These are phyloP conservation scores for Neospora caninum DNA, from an alignment of 169 alveolate genomes.

Conservation along the genomic window DNA sequence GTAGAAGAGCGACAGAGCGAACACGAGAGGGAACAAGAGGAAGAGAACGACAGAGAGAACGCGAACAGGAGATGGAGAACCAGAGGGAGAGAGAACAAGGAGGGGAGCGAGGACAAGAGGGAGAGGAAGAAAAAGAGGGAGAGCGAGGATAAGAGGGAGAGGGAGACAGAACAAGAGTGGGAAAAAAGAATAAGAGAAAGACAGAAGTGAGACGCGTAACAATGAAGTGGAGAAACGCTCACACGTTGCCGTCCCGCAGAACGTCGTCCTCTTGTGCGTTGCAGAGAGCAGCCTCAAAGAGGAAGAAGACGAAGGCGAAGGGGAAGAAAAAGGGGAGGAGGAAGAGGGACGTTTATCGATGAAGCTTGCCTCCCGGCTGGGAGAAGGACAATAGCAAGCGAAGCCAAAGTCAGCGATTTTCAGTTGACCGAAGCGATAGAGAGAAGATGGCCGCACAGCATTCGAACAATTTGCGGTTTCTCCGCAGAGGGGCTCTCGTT, in stretches of 20 bases:
- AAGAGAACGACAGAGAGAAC: neutral
- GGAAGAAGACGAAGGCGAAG: neutral
- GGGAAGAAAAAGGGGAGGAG: neutral
- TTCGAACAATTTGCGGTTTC: too few species aligned
- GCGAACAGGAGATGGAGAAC: neutral
- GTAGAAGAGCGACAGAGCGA: neutral
- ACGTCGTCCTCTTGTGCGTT: neutral
- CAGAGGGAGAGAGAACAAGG: neutral
- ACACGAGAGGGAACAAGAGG: neutral
- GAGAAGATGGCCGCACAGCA: neutral
- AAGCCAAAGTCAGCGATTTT: conserved; percentile 34
- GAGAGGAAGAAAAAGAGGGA: neutral
- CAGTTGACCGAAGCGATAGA: conserved; percentile 18
- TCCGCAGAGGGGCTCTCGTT: too few species aligned
- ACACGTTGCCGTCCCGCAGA: neutral
- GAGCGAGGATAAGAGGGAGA: too few species aligned
- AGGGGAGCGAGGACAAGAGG: neutral
- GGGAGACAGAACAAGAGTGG: too few species aligned
- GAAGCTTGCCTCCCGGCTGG: neutral
- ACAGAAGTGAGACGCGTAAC: too few species aligned
- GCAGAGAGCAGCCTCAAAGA: neutral
- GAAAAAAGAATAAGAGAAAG: too few species aligned
- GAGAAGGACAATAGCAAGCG: neutral
- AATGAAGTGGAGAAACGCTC: neutral
- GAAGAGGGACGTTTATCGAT: neutral